These are phyloP conservation scores for Erodium moschatum DNA, from an alignment of 441 rosid species.

Conservation along the genomic window DNA sequence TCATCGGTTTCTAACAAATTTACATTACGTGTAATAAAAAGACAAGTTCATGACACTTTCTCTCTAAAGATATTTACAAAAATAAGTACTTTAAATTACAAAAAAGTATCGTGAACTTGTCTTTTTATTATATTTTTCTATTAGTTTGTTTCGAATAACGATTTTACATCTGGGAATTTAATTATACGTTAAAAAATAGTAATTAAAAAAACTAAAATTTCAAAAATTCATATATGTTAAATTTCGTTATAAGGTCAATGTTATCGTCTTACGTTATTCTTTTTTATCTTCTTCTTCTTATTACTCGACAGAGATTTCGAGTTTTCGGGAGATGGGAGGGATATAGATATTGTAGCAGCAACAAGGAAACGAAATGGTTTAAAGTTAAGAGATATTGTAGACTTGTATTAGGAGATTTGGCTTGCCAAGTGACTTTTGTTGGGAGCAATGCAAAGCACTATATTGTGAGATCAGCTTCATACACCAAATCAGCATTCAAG, in stretches of 20 bases:
- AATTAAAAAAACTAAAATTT: too few species aligned
- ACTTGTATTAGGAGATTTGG: conserved; percentile 17
- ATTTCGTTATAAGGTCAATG: not conserved
- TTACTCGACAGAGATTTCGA: conserved; percentile 32
- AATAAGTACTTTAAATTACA: too few species aligned
- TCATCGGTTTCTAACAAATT: too few species aligned
- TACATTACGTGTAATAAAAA: too few species aligned
- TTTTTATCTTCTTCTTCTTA: not conserved
- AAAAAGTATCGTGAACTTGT: too few species aligned
- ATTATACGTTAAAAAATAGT: too few species aligned
- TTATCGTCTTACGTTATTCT: not conserved
- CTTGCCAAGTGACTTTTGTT: conserved; percentile 33
- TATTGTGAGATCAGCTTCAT: conserved; percentile 23
- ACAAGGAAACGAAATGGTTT: conserved; percentile 30
- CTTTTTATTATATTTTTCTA: too few species aligned
- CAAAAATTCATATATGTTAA: too few species aligned
- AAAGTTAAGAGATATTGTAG: conserved; percentile 25
- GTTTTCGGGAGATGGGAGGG: conserved; percentile 53
- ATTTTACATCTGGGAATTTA: too few species aligned
- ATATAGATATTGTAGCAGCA: conserved; percentile 33
- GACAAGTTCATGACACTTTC: too few species aligned
- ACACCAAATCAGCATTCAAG: conserved; percentile 43
- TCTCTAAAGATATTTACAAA: too few species aligned
- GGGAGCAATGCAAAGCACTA: conserved; percentile 25
- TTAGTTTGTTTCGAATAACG: too few species aligned